A percentile compares a stretch with the other conserved stretches of the same genome.
Conservation (phyloP, 495 filamentous ascomycete species). For the Xylaria scruposa region DNA sequence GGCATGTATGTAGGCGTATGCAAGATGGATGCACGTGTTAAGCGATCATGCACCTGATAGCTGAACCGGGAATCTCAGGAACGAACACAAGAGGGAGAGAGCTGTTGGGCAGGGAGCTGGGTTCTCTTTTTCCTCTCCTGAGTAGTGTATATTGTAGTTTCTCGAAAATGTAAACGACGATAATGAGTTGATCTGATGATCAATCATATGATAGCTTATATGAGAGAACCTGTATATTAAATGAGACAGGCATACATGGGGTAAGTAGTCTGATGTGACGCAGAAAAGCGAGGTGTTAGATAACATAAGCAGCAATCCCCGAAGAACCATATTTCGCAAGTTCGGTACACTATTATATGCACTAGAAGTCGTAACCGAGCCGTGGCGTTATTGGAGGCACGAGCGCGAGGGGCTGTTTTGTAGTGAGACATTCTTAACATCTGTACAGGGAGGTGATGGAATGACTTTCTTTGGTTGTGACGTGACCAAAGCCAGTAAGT, state of each 20-base stretch:
- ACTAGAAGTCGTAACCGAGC: too few species aligned
- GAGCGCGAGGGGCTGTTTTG: constrained; percentile 5
- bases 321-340: constrained; percentile 6
- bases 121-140: background rate
- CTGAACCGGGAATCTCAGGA: background rate
- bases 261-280: constrained; percentile 7
- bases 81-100: background rate
- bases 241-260: background rate
- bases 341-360: background rate
- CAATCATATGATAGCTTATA: constrained; percentile 15
- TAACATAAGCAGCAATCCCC: background rate
- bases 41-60: constrained; percentile 14
- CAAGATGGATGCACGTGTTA: constrained; percentile 23
- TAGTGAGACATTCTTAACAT: constrained; percentile 16
- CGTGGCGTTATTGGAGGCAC: too few species aligned
- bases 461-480: background rate
- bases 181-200: constrained; percentile 11
- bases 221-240: background rate
- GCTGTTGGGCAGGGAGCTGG: background rate
- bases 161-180: background rate
- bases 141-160: background rate
- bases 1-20: constrained; percentile 6
- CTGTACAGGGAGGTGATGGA: background rate
- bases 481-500: background rate
- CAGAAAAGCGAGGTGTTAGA: background rate